Evolutionary conservation across 208 protist genomes (phyloP), one percentile per base, ranked within the genome.

Genomic region (Trypanosoma lewisi): DNA sequence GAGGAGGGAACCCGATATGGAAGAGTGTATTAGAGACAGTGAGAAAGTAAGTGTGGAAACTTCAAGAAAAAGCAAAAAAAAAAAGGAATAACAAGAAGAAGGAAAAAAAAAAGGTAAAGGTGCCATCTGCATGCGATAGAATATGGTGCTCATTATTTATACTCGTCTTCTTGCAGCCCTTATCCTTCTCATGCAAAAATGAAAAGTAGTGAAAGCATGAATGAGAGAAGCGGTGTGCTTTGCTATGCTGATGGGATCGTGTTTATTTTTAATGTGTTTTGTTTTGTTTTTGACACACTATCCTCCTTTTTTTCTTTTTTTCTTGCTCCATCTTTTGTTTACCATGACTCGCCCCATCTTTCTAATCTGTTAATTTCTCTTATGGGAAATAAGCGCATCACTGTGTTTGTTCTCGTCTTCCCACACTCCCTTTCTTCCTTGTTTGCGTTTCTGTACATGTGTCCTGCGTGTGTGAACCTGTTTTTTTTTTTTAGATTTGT

Each of bases 81-180:
- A 45, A 53, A 3, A 63, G 27, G 23, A 25, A 49, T 49, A 57
- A n/a, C 21, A 21, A n/a, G 52, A 57, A 17, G 52, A 54, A 54
- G 55, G 55, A 30, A 61, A 28, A 61, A 30, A 11, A 49, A 61
- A 61, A 19, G 23, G 23, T n/a, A 61, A 49, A 9, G 34, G 4
- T 39, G 4, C 7, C 34, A 39, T 48, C 9, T 48, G 4, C 4
- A n/a, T 48, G 42, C 9, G 42, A 16, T 21, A 48, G n/a, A 48
- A 6, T 41, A 41, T 41, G 7, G 36, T 14, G 23, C 5, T 14
- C 6, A 48, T 28, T 27, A 16, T 34, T 51, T 19, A 51, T 17
- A 37, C 8, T 23, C 7, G 31, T 39, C 11, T 39, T 39, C 11
- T 39, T 39, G 4, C 11, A 4, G 4, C 34, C 11, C 11, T 39